Evolutionary conservation across 2,329 filamentous ascomycete species (phyloP).

Genomic region (Botrytis fragariae): DNA sequence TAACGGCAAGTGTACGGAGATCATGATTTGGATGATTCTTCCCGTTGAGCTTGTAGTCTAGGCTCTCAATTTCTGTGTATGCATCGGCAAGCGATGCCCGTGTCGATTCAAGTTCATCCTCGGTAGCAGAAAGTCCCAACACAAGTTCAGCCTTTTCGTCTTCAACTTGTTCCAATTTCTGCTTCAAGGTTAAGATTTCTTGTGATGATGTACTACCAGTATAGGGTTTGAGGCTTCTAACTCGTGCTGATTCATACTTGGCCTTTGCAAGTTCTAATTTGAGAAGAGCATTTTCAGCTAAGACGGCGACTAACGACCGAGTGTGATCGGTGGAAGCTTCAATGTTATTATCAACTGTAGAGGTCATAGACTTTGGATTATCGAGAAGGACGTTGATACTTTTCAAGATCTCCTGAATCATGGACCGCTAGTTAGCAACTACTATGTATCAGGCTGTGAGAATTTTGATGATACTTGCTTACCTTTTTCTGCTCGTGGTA

Average conservation of each 20-base stretch:
- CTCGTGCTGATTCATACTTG: background rate
- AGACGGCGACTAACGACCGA: background rate
- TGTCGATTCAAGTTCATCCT: background rate
- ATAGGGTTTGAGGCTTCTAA: accelerated
- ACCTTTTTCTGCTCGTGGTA: background rate
- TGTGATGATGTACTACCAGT: background rate
- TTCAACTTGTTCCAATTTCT: background rate
- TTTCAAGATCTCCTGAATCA: background rate
- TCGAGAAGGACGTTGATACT: background rate
- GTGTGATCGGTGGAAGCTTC: background rate
- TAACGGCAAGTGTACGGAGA: background rate
- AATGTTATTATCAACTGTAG: background rate
- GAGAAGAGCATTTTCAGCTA: background rate
- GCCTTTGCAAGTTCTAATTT: background rate
- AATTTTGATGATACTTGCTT: background rate
- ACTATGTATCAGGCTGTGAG: accelerated
- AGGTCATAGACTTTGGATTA: background rate
- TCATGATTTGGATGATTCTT: background rate
- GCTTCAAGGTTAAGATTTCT: background rate
- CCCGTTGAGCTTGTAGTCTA: background rate
- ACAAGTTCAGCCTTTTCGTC: background rate
- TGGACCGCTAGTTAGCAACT: background rate
- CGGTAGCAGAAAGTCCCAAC: background rate
- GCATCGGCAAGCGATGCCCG: background rate
- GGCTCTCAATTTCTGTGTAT: background rate